A percentile compares a stretch with the other conserved stretches of the same genome.
Evolutionary conservation across 1,139 yeast genomes (phyloP).

Genomic region (Diutina neorugosa): DNA sequence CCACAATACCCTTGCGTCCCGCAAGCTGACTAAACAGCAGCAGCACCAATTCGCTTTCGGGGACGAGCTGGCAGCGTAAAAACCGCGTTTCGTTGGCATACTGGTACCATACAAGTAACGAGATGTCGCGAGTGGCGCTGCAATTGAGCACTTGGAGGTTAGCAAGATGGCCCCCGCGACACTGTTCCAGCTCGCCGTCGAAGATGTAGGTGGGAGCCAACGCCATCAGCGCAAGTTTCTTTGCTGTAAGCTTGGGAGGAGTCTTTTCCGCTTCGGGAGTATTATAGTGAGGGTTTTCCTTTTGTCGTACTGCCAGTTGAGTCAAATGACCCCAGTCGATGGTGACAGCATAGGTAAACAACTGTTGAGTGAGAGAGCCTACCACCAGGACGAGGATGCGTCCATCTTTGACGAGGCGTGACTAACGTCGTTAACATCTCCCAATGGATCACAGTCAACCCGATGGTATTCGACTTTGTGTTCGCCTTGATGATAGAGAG

Average conservation of each 20-base stretch:
- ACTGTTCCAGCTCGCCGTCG: background rate
- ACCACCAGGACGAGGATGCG: constrained; percentile 36
- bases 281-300: constrained; percentile 38
- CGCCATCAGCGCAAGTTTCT: constrained; percentile 18
- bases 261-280: constrained; percentile 33
- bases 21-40: background rate
- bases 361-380: constrained; percentile 24
- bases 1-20: background rate
- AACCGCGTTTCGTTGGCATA: background rate
- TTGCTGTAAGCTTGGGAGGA: constrained; percentile 15
- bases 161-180: background rate
- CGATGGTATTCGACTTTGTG: constrained; percentile 44
- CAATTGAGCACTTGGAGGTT: background rate
- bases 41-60: background rate
- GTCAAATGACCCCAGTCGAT: constrained; percentile 54
- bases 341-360: constrained; percentile 34
- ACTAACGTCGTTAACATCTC: constrained; percentile 16
- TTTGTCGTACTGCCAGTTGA: constrained; percentile 36
- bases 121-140: background rate
- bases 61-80: background rate
- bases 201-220: constrained; percentile 12
- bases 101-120: background rate
- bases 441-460: constrained; percentile 11
- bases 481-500: constrained; percentile 50
- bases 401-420: constrained; percentile 41